These are phyloP conservation scores for Artemisia tridentata DNA, from an alignment of 129 eudicot species.

Conservation along the genomic window DNA sequence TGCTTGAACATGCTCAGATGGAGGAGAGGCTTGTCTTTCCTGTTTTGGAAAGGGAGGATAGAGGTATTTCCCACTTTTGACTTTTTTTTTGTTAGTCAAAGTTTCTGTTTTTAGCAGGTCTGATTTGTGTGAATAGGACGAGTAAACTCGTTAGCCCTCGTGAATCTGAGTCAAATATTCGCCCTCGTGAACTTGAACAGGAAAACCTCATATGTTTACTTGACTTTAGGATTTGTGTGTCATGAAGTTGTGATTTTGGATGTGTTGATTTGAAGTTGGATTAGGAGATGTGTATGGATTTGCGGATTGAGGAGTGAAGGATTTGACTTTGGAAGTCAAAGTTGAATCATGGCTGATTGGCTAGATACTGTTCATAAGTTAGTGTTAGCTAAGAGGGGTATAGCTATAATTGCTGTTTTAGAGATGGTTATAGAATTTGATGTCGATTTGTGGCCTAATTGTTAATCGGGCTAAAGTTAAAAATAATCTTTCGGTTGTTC, in stretches of 20 bases:
- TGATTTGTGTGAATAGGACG: background rate
- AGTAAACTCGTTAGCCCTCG: background rate
- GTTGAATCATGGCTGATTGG: constrained; percentile 1
- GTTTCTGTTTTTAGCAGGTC: background rate
- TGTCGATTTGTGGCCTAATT: background rate
- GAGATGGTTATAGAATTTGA: background rate
- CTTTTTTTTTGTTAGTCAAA: constrained; percentile 17
- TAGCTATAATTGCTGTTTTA: background rate
- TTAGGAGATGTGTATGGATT: background rate
- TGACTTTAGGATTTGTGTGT: background rate
- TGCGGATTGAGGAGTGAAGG: background rate
- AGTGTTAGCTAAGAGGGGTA: background rate
- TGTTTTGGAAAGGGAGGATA: constrained; percentile 74
- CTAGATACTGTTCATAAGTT: background rate
- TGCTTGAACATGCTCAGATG: constrained; percentile 98
- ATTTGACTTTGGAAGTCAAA: constrained; percentile 23
- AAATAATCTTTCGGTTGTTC: no score
- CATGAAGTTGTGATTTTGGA: background rate
- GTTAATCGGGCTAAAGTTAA: no score
- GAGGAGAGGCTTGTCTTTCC: constrained; percentile 81
- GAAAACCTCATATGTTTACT: no score
- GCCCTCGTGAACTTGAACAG: no score
- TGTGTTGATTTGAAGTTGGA: background rate
- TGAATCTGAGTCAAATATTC: no score
- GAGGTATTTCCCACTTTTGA: constrained; percentile 38